phyloP scores from a whole-genome alignment of 331 rosid species.

The Cydonia oblonga region DNA sequence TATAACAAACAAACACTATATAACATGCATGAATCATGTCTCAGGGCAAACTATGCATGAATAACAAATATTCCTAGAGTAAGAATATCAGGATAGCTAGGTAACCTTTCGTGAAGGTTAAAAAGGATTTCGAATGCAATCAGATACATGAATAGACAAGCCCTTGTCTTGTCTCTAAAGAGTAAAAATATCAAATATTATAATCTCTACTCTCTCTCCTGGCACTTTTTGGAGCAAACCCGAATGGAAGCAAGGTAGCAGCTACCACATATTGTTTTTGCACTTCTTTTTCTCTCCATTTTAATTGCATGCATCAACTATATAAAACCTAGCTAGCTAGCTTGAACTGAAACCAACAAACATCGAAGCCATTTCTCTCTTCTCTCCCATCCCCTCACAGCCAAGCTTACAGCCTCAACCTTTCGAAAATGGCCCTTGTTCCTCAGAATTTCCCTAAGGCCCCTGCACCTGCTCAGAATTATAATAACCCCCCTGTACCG shows the following conservation, averaged over 20 bases:
- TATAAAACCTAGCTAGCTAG: conserved; percentile 8
- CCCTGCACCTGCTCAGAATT: background rate
- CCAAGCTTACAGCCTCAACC: background rate
- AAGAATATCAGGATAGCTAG: background rate
- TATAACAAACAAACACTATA: background rate
- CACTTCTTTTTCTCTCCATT: background rate
- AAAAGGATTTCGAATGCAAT: background rate
- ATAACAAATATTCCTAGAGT: conserved; percentile 2
- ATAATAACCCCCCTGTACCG: background rate
- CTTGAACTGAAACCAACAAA: background rate
- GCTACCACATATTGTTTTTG: background rate
- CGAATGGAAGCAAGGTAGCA: conserved; percentile 28
- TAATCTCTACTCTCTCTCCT: background rate
- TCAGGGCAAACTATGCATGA: background rate
- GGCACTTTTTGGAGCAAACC: conserved; percentile 9
- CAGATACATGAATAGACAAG: conserved; percentile 10
- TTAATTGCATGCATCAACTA: conserved; percentile 1
- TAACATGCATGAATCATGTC: background rate
- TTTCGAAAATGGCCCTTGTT: conserved; percentile 1
- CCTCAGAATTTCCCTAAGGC: conserved; percentile 1
- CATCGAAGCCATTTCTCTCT: background rate
- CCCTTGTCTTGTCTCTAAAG: conserved; percentile 12
- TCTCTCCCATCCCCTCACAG: background rate
- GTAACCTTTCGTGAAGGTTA: conserved; percentile 1
- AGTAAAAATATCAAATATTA: background rate